These are phyloP conservation scores for Sicyos edulis DNA, from an alignment of 306 rosid genomes.

Conservation along the genomic window DNA sequence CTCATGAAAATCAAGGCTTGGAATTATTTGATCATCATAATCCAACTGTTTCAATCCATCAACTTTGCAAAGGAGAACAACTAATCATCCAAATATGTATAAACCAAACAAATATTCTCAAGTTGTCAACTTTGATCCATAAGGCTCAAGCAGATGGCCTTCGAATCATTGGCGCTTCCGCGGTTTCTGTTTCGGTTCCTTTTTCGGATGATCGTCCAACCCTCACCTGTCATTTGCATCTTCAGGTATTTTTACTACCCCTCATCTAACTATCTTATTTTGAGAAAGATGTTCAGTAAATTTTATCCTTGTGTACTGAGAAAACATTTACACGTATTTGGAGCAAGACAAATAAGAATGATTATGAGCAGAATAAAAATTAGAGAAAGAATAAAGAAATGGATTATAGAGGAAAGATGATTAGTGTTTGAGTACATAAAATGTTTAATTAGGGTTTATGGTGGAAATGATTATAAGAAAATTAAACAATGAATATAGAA, in stretches of 20 bases:
- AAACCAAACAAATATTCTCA: conserved; percentile 8
- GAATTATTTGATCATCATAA: not conserved
- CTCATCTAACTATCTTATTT: not conserved
- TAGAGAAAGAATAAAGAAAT: too few species aligned
- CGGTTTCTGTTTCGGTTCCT: not conserved
- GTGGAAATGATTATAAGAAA: too few species aligned
- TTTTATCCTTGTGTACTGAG: too few species aligned
- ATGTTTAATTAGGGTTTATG: too few species aligned
- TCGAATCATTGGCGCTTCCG: not conserved
- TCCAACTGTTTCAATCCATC: conserved; percentile 3
- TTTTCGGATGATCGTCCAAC: not conserved
- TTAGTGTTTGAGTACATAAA: too few species aligned
- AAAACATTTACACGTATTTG: too few species aligned
- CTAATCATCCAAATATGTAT: conserved; percentile 24
- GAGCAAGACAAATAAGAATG: too few species aligned
- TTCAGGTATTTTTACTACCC: conserved; percentile 13
- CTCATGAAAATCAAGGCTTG: not conserved
- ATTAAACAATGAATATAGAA: too few species aligned
- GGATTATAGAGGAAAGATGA: too few species aligned
- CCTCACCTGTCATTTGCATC: conserved; percentile 19
- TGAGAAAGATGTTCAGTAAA: not conserved
- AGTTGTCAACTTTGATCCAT: conserved; percentile 14
- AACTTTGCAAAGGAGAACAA: not conserved
- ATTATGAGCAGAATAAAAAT: too few species aligned
- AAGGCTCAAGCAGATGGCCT: conserved; percentile 15